phyloP scores from a whole-genome alignment of 2,329 filamentous ascomycete species.

The Stemphylium lycopersici region DNA sequence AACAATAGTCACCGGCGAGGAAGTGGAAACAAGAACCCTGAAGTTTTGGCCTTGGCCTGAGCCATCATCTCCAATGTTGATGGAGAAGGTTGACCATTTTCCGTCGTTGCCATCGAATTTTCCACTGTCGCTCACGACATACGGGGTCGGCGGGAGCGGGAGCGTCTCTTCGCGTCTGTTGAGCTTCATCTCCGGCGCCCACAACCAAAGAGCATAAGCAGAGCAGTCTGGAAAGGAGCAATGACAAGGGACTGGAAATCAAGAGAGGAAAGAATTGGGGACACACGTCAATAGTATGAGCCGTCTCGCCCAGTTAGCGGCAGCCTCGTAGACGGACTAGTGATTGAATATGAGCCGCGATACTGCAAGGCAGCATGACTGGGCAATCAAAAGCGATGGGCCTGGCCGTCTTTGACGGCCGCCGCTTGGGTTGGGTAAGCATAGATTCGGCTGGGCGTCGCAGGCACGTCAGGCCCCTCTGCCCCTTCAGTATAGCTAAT shows the following conservation, averaged over 20 bases:
- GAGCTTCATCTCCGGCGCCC: constrained; percentile 27
- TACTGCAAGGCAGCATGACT: constrained; percentile 10
- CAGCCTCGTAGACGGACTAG: constrained; percentile 25
- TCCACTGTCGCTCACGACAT: constrained; percentile 26
- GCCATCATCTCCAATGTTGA: constrained; percentile 45
- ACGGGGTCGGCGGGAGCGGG: constrained; percentile 17
- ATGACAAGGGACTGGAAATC: constrained; percentile 21
- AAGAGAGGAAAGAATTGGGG: constrained; percentile 16
- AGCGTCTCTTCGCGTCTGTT: constrained; percentile 29
- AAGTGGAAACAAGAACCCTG: constrained; percentile 42
- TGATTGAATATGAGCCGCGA: constrained; percentile 19
- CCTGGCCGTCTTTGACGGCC: constrained; percentile 15
- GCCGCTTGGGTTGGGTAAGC: constrained; percentile 18
- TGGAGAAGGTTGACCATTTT: constrained; percentile 50
- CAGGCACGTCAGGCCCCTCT: constrained; percentile 10
- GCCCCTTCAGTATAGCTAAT: constrained; percentile 23
- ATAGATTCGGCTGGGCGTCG: constrained; percentile 9
- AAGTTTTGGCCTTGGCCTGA: constrained; percentile 46
- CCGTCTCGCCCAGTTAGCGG: constrained; percentile 19
- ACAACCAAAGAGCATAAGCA: constrained; percentile 19
- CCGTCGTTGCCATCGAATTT: constrained; percentile 50
- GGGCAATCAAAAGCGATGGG: constrained; percentile 16
- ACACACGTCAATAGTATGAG: constrained; percentile 22
- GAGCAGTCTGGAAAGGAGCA: constrained; percentile 6
- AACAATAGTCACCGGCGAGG: constrained; percentile 31